phyloP scores from a whole-genome alignment of 1,139 yeast genomes.

The Zygotorulaspora mrakii region DNA sequence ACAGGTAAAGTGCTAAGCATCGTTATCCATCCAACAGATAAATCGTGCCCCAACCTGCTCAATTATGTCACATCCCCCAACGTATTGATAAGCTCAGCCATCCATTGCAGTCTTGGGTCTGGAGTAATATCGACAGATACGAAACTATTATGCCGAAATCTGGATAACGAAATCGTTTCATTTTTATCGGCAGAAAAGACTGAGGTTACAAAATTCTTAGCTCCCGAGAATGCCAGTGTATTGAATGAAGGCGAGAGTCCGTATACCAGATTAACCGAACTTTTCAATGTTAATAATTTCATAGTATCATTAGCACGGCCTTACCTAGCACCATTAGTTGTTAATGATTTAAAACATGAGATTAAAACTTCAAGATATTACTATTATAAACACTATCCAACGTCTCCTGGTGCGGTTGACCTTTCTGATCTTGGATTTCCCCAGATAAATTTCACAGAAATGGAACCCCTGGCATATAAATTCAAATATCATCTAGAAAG shows the following conservation, averaged over 20 bases:
- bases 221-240: conserved; percentile 45
- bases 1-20: conserved; percentile 83
- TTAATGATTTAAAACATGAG: conserved; percentile 73
- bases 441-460: conserved; percentile 37
- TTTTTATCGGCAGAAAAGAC: conserved; percentile 28
- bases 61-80: conserved; percentile 94
- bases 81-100: conserved; percentile 81
- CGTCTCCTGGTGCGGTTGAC: conserved; percentile 24
- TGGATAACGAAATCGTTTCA: conserved; percentile 53
- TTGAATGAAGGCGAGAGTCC: conserved; percentile 53
- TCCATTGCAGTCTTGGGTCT: conserved; percentile 57
- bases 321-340: conserved; percentile 81
- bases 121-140: conserved; percentile 62
- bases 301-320: conserved; percentile 89
- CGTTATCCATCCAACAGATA: conserved; percentile 81
- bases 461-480: conserved; percentile 45
- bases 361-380: conserved; percentile 39
- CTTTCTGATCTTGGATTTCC: conserved; percentile 29
- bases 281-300: conserved; percentile 91
- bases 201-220: conserved; percentile 35
- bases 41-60: conserved; percentile 63
- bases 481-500: conserved; percentile 42
- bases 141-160: conserved; percentile 64
- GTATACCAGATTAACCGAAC: conserved; percentile 81
- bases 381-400: conserved; percentile 36